These are phyloP conservation scores for Volutella citrinella DNA, from an alignment of 2,329 filamentous ascomycete genomes.

Conservation along the genomic window DNA sequence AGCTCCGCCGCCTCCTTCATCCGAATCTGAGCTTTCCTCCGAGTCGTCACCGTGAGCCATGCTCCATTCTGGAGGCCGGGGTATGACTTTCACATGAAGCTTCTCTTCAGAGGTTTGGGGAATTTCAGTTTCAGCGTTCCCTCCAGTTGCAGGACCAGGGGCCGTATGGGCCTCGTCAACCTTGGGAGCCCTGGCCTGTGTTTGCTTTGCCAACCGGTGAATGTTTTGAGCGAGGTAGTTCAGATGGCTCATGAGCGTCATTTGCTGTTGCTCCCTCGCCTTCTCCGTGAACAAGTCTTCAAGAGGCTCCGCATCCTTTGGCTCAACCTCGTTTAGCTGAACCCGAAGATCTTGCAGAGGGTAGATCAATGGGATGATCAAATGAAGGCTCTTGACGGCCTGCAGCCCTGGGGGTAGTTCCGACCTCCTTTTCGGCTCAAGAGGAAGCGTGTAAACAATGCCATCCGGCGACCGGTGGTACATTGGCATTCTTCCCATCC, in stretches of 20 bases:
- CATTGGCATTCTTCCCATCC: slow-evolving; percentile 64
- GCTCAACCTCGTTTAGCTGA: slow-evolving; percentile 61
- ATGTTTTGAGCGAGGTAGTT: slow-evolving; percentile 74
- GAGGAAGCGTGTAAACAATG: slow-evolving; percentile 65
- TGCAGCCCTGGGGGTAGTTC: slow-evolving; percentile 62
- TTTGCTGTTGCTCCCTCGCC: slow-evolving; percentile 52
- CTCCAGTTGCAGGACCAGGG: slow-evolving; percentile 8
- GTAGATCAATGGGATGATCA: slow-evolving; percentile 70
- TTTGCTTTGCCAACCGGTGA: slow-evolving; percentile 60
- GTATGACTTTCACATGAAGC: slow-evolving; percentile 68
- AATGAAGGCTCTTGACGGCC: slow-evolving; percentile 59
- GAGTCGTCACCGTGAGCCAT: slow-evolving; percentile 45
- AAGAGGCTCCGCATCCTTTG: slow-evolving; percentile 57
- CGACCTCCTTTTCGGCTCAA: slow-evolving; percentile 60
- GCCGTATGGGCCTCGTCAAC: slow-evolving; percentile 14
- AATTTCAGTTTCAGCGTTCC: slow-evolving; percentile 9
- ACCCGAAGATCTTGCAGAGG: slow-evolving; percentile 66
- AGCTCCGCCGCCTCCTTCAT: slow-evolving; percentile 47
- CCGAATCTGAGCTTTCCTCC: slow-evolving; percentile 45
- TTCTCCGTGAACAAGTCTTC: slow-evolving; percentile 64
- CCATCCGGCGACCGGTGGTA: slow-evolving; percentile 71
- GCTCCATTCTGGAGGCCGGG: slow-evolving; percentile 75
- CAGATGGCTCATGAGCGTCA: slow-evolving; percentile 69
- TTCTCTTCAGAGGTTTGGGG: slow-evolving; percentile 40
- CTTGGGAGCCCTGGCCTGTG: slow-evolving; percentile 12